phyloP scores from a whole-genome alignment of 495 filamentous ascomycete genomes.

The Margaritispora aquatica region DNA sequence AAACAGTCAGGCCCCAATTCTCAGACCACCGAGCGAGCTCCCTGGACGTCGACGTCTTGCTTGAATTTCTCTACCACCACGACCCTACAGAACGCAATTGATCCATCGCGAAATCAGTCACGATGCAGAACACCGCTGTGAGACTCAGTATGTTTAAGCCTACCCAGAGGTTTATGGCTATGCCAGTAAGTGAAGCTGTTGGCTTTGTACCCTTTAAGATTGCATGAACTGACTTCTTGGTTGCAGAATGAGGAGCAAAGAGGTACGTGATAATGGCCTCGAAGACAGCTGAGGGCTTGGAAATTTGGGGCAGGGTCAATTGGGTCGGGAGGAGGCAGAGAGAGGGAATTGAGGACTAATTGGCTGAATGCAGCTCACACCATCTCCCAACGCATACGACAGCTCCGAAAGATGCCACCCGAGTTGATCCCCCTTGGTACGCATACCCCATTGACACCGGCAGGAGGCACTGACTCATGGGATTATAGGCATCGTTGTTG shows the following conservation, averaged over 20 bases:
- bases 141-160: constrained; percentile 48
- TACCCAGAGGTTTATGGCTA: constrained; percentile 61
- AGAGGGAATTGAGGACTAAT: constrained; percentile 7
- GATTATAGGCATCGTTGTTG: constrained; percentile 72
- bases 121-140: constrained; percentile 60
- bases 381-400: constrained; percentile 89
- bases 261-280: constrained; percentile 59
- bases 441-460: constrained; percentile 24
- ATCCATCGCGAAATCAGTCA: constrained; percentile 22
- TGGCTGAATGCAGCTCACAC: constrained; percentile 68
- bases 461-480: neutral
- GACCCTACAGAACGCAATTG: neutral
- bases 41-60: too few species aligned
- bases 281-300: neutral
- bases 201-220: neutral
- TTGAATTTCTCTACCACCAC: neutral
- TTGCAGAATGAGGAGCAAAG: constrained; percentile 73
- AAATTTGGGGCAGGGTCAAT: constrained; percentile 1
- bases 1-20: constrained; percentile 9
- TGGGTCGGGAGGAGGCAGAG: neutral
- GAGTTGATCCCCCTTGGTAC: constrained; percentile 94
- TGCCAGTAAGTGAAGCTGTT: constrained; percentile 76
- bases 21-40: constrained; percentile 19
- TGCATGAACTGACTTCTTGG: constrained; percentile 16
- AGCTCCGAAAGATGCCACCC: constrained; percentile 78